A percentile compares a stretch with the other conserved stretches of the same genome.
Conservation (phyloP, 306 rosid genomes). For the Heteromeles arbutifolia region DNA sequence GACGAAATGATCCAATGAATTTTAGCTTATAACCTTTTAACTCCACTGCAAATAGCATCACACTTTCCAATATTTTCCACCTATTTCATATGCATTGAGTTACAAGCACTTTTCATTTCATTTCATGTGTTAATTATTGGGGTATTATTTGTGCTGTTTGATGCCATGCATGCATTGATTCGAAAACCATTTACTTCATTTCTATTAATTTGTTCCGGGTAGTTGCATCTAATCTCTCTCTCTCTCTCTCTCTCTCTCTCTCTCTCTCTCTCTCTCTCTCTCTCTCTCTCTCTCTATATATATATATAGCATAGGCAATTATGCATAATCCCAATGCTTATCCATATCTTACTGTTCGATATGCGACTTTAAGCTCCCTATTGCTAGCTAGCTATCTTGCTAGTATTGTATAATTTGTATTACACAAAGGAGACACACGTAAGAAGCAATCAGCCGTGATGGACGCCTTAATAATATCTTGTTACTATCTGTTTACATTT, state of each 20-base stretch:
- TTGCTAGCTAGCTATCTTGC: not conserved
- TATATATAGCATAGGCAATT: too few species aligned
- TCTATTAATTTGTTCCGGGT: not conserved
- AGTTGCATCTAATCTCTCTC: not conserved
- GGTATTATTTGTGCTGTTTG: not conserved
- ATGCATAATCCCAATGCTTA: not conserved
- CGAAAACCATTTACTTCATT: not conserved
- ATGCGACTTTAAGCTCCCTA: not conserved
- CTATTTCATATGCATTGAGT: not conserved
- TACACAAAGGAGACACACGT: not conserved
- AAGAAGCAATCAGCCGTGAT: not conserved
- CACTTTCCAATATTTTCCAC: not conserved
- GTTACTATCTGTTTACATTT: not conserved
- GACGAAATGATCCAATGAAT: too few species aligned
- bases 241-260: too few species aligned
- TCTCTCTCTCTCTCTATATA: too few species aligned
- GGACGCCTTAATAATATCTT: not conserved
- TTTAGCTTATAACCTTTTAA: too few species aligned
- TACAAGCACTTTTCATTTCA: not conserved
- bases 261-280: too few species aligned
- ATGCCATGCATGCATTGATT: not conserved
- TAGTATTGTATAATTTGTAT: not conserved
- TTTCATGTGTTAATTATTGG: not conserved
- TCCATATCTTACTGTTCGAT: not conserved
- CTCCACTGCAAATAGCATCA: too few species aligned